Evolutionary conservation across 2,329 filamentous ascomycete species (phyloP).

Genomic region (Xylariaceae sp.): DNA sequence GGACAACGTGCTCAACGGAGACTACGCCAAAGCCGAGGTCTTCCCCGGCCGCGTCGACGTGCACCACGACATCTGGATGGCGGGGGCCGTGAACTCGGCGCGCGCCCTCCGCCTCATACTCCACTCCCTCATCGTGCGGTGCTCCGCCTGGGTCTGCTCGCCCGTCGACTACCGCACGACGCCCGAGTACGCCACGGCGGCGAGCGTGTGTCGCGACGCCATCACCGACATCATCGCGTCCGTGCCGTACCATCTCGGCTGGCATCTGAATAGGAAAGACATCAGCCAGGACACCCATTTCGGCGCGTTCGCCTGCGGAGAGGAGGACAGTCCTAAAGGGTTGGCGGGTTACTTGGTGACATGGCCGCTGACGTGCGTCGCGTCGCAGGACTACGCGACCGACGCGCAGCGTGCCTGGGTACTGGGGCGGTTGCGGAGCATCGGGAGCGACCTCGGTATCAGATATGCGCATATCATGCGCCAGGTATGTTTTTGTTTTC

Average conservation of each 20-base stretch:
- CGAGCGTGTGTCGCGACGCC: constrained; percentile 56
- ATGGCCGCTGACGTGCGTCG: constrained; percentile 63
- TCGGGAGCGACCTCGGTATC: constrained; percentile 63
- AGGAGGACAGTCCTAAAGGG: constrained; percentile 58
- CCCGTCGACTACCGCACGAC: constrained; percentile 69
- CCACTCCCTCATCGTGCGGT: constrained; percentile 62
- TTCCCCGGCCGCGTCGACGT: constrained; percentile 67
- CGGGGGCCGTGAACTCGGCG: constrained; percentile 63
- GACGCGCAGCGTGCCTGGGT: constrained; percentile 65
- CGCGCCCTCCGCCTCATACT: constrained; percentile 62
- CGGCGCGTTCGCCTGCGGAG: constrained; percentile 56
- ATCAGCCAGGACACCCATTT: constrained; percentile 44
- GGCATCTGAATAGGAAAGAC: constrained; percentile 57
- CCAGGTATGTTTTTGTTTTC: constrained; percentile 50
- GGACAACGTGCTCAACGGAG: constrained; percentile 57
- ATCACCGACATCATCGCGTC: constrained; percentile 67
- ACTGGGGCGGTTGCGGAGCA: constrained; percentile 59
- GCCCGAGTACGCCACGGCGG: constrained; percentile 64
- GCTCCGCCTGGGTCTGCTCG: constrained; percentile 65
- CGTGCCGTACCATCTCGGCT: constrained; percentile 67
- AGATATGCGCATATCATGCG: constrained; percentile 63
- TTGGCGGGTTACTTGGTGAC: constrained; percentile 65
- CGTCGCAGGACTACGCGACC: constrained; percentile 64
- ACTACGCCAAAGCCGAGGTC: constrained; percentile 61
- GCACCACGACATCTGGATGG: constrained; percentile 65